Base-by-base conservation (phyloP, 1,284 basidiomycete species). In the Apiotrichum akiyoshidainum region DNA sequence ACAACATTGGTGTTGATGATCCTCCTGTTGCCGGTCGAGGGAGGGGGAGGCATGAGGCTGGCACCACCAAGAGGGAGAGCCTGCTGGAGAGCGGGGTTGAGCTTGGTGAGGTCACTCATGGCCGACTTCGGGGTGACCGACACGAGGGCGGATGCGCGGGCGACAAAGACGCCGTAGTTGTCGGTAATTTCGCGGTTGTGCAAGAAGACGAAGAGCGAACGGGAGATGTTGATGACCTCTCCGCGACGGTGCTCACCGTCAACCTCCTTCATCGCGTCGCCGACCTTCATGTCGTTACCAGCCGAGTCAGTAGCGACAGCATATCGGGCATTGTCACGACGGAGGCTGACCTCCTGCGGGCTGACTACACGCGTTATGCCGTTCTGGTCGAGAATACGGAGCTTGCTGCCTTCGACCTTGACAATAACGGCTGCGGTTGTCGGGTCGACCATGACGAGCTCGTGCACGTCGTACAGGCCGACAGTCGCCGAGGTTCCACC, bases 361-460 rank as follows among this genome's bases (percentile, higher is more conserved):
- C 89, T 88, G n/a, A 98, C 89, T 8, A 89, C 82, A 21, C 92
- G 88, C 26, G 90, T 84, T 77, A 90, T 87, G 1, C 92, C 91
- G 65, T 92, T 89, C 77, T 98, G 95, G 74, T 99, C 95, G 49
- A 99, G 83, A 1, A 99, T 89, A 59, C 91, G 89, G 84, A 99
- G 93, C 10, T 90, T 87, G 71, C 92, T 91, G 19, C 92, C 87
- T 75, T 99, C 96, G 5, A 95, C 94, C 79, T 96, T 96, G 84
- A 89, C 96, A 67, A 99, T 95, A 60, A 99, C 92, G 73, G 93
- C 95, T 31, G 93, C 91, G 2, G 94, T 96, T 74, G 92, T 89
- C 39, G 87, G 83, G 76, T 98, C 95, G 22, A 99, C 84, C 81
- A 96, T 92, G 40, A 99, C 93, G 49, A 99, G 81, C 74, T 99